phyloP scores from a whole-genome alignment of 805 yeast species.

The Pichia exigua region DNA sequence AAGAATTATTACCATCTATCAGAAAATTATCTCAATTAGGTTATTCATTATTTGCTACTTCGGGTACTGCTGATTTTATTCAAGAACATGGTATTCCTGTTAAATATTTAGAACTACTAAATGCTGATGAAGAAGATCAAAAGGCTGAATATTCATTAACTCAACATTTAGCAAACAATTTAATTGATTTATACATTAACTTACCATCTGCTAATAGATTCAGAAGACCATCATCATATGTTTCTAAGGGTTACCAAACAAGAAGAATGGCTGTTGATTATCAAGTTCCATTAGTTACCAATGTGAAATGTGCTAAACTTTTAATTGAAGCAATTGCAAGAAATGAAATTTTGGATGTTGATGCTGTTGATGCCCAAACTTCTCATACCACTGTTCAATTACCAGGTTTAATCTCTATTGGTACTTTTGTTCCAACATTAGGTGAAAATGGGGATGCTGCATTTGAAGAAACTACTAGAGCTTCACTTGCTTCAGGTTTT shows the following conservation, averaged over 20 bases:
- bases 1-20: conserved; percentile 84
- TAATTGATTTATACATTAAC: conserved; percentile 93
- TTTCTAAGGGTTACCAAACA: conserved; percentile 94
- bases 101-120: conserved; percentile 83
- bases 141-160: conserved; percentile 92
- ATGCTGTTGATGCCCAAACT: conserved; percentile 81
- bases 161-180: conserved; percentile 92
- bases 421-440: conserved; percentile 69
- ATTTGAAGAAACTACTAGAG: conserved; percentile 60
- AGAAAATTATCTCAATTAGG: conserved; percentile 75
- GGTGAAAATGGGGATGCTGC: conserved; percentile 43
- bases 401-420: conserved; percentile 82
- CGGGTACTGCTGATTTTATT: conserved; percentile 98
- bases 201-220: conserved; percentile 94
- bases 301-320: conserved; percentile 94
- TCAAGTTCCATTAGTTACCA: conserved; percentile 94
- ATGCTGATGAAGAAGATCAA: conserved; percentile 61
- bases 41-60: conserved; percentile 88
- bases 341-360: conserved; percentile 56
- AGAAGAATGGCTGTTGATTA: conserved; percentile 99
- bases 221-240: conserved; percentile 97
- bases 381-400: conserved; percentile 74
- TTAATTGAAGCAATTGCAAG: conserved; percentile 90
- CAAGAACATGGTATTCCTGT: conserved; percentile 93
- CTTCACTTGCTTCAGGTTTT: conserved; percentile 79